Percentiles rank a stretch among this genome's conserved stretches.
Evolutionary conservation across 1,284 basidiomycete species (phyloP).

Genomic region (Ustanciosporium gigantosporum): DNA sequence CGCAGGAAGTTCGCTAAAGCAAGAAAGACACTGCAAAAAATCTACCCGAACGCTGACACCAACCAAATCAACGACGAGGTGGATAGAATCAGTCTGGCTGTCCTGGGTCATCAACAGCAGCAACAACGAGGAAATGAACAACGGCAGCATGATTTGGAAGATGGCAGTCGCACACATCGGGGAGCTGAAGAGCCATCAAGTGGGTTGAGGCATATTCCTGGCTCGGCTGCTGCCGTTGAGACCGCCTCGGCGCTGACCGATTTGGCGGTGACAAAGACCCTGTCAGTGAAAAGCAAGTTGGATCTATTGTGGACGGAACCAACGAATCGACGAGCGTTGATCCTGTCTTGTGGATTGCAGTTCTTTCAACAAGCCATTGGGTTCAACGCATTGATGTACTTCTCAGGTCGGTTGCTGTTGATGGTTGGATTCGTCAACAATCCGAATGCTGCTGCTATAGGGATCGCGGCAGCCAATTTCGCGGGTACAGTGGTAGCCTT

Average conservation of each 20-base stretch:
- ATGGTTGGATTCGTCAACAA: conserved; percentile 50
- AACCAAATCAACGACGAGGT: conserved; percentile 37
- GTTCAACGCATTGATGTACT: conserved; percentile 44
- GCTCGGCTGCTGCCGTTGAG: conserved; percentile 11
- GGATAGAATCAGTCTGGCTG: conserved; percentile 29
- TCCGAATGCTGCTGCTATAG: conserved; percentile 46
- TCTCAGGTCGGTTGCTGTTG: conserved; percentile 30
- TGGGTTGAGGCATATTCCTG: conserved; percentile 4
- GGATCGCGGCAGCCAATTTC: conserved; percentile 50
- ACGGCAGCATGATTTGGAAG: not conserved
- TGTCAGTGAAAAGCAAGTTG: conserved; percentile 25
- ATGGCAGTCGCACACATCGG: not conserved
- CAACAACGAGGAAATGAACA: conserved; percentile 12
- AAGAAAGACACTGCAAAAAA: conserved; percentile 36
- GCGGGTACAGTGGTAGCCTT: conserved; percentile 44
- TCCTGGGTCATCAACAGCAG: conserved; percentile 15
- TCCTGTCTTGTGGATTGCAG: conserved; percentile 43
- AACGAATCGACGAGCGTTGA: conserved; percentile 28
- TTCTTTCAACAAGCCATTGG: conserved; percentile 40
- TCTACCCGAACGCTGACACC: conserved; percentile 42
- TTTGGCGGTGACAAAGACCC: conserved; percentile 2
- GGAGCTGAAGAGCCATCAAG: not conserved
- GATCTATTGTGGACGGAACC: conserved; percentile 20
- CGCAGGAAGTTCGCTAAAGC: conserved; percentile 36
- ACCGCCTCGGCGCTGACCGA: conserved; percentile 3